Percentiles rank a stretch among this genome's conserved stretches.
Conservation (phyloP, 805 yeast genomes). For the Starmerella stellata region DNA sequence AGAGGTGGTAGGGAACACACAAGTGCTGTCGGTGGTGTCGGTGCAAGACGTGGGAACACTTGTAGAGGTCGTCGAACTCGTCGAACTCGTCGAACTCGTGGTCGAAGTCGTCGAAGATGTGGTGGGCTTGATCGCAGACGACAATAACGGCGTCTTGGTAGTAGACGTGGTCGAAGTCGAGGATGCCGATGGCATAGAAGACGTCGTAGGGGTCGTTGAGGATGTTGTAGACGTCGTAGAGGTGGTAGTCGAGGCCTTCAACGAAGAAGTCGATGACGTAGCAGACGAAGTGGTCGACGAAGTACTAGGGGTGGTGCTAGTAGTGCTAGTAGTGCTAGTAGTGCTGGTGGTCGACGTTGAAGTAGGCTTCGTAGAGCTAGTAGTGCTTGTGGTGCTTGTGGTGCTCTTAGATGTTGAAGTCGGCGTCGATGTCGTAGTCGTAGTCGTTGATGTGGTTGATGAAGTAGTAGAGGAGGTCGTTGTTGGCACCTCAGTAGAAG, state of each 20-base stretch:
- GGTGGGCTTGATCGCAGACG: background rate
- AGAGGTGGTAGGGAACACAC: too few relatives aligned
- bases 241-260: background rate
- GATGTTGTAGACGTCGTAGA: background rate
- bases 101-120: background rate
- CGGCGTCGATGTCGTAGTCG: background rate
- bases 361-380: background rate
- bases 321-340: background rate
- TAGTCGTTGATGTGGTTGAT: background rate
- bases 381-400: background rate
- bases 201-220: background rate
- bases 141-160: background rate
- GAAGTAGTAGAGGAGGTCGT: background rate
- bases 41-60: background rate
- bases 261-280: background rate
- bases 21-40: too few relatives aligned
- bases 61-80: too few relatives aligned
- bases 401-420: background rate
- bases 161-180: background rate
- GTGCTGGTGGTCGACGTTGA: conserved; percentile 1
- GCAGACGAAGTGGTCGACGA: background rate
- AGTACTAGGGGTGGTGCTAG: too few relatives aligned
- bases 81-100: too few relatives aligned
- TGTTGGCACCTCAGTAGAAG: background rate
- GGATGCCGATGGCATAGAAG: background rate